Conservation (phyloP, 192 early-diverging fungal genomes). For the Backusella tuberculispora region DNA sequence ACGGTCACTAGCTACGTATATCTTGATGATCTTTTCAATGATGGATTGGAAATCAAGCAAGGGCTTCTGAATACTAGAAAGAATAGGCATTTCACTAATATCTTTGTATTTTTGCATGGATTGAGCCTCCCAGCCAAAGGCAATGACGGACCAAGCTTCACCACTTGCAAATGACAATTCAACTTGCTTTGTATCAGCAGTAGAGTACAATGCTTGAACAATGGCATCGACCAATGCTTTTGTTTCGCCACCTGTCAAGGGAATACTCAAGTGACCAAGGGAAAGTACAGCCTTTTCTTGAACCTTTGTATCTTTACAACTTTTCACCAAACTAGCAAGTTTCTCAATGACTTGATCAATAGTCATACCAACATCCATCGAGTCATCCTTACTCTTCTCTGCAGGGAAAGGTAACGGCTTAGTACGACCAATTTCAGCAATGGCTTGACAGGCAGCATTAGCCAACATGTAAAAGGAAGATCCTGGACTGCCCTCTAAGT, state of each 20-base stretch:
- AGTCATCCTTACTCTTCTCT: slow-evolving; percentile 6
- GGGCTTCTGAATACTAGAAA: slow-evolving; percentile 32
- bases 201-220: slow-evolving; percentile 46
- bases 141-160: slow-evolving; percentile 70
- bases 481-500: slow-evolving; percentile 45
- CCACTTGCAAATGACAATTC: slow-evolving; percentile 88
- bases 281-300: slow-evolving; percentile 75
- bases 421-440: slow-evolving; percentile 78
- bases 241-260: slow-evolving; percentile 23
- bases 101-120: slow-evolving; percentile 74
- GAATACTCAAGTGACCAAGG: slow-evolving; percentile 69
- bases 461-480: slow-evolving; percentile 55
- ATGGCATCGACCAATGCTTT: slow-evolving; percentile 25
- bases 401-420: slow-evolving; percentile 44
- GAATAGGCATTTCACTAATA: slow-evolving; percentile 52
- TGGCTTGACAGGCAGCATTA: slow-evolving; percentile 62
- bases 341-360: slow-evolving; percentile 31
- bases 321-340: slow-evolving; percentile 51
- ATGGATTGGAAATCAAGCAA: slow-evolving; percentile 28
- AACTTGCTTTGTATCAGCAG: slow-evolving; percentile 67
- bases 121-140: slow-evolving; percentile 68
- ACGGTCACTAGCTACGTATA: slow-evolving; percentile 55
- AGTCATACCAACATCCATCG: slow-evolving; percentile 32
- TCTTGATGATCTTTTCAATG: slow-evolving; percentile 58
- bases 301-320: slow-evolving; percentile 72